phyloP scores from a whole-genome alignment of 257 asterid species.

The Solanum chmielewskii region DNA sequence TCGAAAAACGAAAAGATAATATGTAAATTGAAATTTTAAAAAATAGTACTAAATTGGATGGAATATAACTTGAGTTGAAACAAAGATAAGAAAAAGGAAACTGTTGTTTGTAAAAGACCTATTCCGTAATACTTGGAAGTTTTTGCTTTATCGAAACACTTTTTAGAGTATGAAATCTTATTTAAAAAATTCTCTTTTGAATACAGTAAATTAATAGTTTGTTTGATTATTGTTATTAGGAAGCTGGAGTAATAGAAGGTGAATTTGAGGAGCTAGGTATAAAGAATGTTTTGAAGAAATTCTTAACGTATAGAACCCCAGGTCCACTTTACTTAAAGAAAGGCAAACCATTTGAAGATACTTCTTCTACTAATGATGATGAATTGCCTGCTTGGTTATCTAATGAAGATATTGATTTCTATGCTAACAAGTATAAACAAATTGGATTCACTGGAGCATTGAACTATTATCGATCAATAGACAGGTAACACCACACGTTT shows the following conservation, averaged over 20 bases:
- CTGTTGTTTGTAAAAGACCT: neutral
- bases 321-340: conserved; percentile 44
- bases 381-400: conserved; percentile 47
- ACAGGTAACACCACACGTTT: conserved; percentile 20
- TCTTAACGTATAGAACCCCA: conserved; percentile 31
- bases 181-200: neutral
- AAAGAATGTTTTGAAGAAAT: conserved; percentile 26
- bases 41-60: neutral
- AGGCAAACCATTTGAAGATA: conserved; percentile 11
- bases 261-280: conserved; percentile 42
- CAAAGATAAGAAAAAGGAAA: neutral
- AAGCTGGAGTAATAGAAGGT: conserved; percentile 45
- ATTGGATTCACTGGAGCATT: conserved; percentile 59
- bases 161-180: neutral
- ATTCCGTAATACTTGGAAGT: neutral
- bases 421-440: conserved; percentile 30
- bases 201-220: neutral
- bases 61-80: neutral
- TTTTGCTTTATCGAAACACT: neutral
- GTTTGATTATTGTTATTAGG: conserved; percentile 36
- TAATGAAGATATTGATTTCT: conserved; percentile 40
- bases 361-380: neutral
- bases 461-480: conserved; percentile 54
- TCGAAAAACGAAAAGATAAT: too few relatives aligned
- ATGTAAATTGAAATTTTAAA: too few relatives aligned